Evolutionary conservation across 805 yeast genomes (phyloP).

Genomic region (Metschnikowia picachoensis): DNA sequence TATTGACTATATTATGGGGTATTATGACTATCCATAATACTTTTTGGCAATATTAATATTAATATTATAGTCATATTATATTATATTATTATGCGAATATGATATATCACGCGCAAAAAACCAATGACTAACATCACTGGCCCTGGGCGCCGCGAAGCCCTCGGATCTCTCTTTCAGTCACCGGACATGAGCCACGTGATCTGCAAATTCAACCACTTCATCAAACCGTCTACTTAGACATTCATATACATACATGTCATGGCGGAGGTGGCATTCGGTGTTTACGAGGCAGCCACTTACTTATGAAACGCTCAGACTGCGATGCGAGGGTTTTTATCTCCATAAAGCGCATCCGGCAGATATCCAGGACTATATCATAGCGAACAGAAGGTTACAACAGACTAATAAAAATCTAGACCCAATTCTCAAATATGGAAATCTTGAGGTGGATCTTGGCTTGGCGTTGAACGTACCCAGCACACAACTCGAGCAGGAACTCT

Average conservation of each 20-base stretch:
- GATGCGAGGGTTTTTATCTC: slow-evolving; percentile 7
- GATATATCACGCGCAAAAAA: no score
- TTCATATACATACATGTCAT: neutral
- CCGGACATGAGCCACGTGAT: neutral
- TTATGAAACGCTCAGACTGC: slow-evolving; percentile 13
- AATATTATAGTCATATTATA: no score
- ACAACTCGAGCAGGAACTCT: slow-evolving; percentile 15
- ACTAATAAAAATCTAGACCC: slow-evolving; percentile 5
- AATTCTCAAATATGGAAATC: neutral
- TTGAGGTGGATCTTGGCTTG: slow-evolving; percentile 6
- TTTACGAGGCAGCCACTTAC: slow-evolving; percentile 14
- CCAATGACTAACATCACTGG: no score
- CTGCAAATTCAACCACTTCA: neutral
- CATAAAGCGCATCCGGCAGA: slow-evolving; percentile 3
- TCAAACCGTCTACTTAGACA: neutral
- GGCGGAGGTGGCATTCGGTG: slow-evolving; percentile 4
- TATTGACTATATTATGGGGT: no score
- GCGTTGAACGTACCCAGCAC: slow-evolving; percentile 11
- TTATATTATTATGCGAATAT: no score
- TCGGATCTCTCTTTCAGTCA: no score
- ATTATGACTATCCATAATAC: no score
- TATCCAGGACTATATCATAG: slow-evolving; percentile 14
- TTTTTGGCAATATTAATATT: no score
- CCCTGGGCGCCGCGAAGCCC: no score
- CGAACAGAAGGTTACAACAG: slow-evolving; percentile 15